These are phyloP conservation scores for Nemania sp. DNA, from an alignment of 2,329 filamentous ascomycete genomes.

Conservation along the genomic window DNA sequence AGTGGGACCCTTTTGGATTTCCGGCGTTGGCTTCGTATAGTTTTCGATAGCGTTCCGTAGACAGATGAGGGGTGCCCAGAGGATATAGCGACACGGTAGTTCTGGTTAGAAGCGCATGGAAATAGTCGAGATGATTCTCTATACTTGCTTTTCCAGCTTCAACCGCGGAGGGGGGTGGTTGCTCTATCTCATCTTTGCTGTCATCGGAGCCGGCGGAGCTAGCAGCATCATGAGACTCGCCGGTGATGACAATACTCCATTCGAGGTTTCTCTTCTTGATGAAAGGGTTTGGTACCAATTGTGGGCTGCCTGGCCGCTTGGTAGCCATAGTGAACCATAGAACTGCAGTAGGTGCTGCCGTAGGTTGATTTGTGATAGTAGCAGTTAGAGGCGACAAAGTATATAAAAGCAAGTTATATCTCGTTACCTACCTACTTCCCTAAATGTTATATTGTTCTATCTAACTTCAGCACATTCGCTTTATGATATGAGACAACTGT, in stretches of 20 bases:
- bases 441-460: too few relatives aligned
- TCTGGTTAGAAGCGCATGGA: constrained; percentile 40
- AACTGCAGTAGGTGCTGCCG: neutral
- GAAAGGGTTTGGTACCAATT: constrained; percentile 49
- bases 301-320: constrained; percentile 40
- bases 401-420: too few relatives aligned
- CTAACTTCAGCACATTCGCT: too few relatives aligned
- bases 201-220: constrained; percentile 23
- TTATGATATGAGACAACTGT: too few relatives aligned
- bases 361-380: too few relatives aligned
- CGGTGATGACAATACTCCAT: constrained; percentile 45
- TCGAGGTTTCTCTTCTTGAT: constrained; percentile 51
- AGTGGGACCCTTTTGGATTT: constrained; percentile 52
- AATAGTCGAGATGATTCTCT: constrained; percentile 46
- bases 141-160: constrained; percentile 45
- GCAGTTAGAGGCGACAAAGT: too few relatives aligned
- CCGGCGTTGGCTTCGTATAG: constrained; percentile 44
- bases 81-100: constrained; percentile 33
- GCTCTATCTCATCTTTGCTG: constrained; percentile 14
- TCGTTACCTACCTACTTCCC: too few relatives aligned
- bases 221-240: constrained; percentile 14
- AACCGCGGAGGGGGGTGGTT: constrained; percentile 42
- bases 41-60: constrained; percentile 41
- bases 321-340: constrained; percentile 29
- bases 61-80: constrained; percentile 36